phyloP scores from a whole-genome alignment of 805 yeast genomes.

The Priceomyces castillae region DNA sequence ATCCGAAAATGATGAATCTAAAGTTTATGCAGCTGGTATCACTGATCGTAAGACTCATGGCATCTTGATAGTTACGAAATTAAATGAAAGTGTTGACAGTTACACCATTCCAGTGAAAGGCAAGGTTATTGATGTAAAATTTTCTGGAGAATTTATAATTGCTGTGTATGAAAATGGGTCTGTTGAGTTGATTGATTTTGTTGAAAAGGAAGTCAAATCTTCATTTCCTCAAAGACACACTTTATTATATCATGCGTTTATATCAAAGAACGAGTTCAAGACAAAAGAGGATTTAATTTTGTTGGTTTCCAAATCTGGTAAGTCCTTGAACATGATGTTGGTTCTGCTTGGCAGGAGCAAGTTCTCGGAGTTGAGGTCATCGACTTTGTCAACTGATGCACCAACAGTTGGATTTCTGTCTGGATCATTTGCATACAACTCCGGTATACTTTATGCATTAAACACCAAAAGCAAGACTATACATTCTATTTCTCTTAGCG shows the following conservation, averaged over 20 bases:
- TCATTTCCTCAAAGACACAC: slow-evolving; percentile 20
- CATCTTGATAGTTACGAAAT: slow-evolving; percentile 21
- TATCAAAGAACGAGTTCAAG: slow-evolving; percentile 18
- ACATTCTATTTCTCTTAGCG: slow-evolving; percentile 21
- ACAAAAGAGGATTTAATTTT: slow-evolving; percentile 12
- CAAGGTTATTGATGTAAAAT: slow-evolving; percentile 16
- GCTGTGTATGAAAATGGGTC: slow-evolving; percentile 19
- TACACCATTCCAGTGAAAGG: slow-evolving; percentile 8
- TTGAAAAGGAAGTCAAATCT: slow-evolving; percentile 3
- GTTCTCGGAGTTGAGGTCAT: slow-evolving; percentile 21
- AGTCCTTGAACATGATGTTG: slow-evolving; percentile 21
- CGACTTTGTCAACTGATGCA: slow-evolving; percentile 4
- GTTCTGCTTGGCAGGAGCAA: slow-evolving; percentile 21
- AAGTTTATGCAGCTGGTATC: slow-evolving; percentile 38
- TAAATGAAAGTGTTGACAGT: slow-evolving; percentile 9
- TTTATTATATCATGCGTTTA: slow-evolving; percentile 27
- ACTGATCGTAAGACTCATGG: slow-evolving; percentile 33
- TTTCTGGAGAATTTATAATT: slow-evolving; percentile 26
- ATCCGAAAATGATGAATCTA: slow-evolving; percentile 6
- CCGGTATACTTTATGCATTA: slow-evolving; percentile 27
- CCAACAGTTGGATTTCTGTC: slow-evolving; percentile 2
- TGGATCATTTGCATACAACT: slow-evolving; percentile 19
- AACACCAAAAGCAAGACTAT: slow-evolving; percentile 14
- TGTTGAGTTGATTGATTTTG: slow-evolving; percentile 9
- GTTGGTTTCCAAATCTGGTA: slow-evolving; percentile 7